Evolutionary conservation across 208 protist species (phyloP).

Genomic region (Trypanosoma boissoni): DNA sequence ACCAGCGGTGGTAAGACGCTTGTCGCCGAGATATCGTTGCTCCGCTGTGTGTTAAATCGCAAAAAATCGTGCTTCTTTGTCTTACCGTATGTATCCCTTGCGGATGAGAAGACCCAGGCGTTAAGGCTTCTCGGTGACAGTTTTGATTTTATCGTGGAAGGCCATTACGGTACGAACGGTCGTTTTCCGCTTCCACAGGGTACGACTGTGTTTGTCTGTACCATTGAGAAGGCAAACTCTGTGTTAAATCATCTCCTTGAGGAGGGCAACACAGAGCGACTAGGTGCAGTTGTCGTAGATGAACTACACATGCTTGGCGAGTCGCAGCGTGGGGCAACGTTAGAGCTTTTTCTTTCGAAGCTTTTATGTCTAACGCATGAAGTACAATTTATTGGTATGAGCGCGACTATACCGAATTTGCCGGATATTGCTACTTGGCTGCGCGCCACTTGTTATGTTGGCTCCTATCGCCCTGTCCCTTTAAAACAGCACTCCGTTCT

Average conservation of each 20-base stretch:
- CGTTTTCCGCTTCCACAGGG: slow-evolving; percentile 52
- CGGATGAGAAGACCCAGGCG: slow-evolving; percentile 85
- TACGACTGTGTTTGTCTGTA: slow-evolving; percentile 79
- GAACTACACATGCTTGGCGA: slow-evolving; percentile 96
- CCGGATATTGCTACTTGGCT: slow-evolving; percentile 77
- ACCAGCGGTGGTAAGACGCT: slow-evolving; percentile 93
- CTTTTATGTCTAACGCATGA: slow-evolving; percentile 46
- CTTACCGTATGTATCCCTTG: slow-evolving; percentile 92
- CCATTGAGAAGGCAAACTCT: slow-evolving; percentile 94
- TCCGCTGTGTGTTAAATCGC: slow-evolving; percentile 71
- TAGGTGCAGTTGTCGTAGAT: slow-evolving; percentile 91
- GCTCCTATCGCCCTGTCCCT: slow-evolving; percentile 75
- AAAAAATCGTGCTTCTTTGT: slow-evolving; percentile 84
- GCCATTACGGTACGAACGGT: slow-evolving; percentile 74
- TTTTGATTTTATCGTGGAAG: slow-evolving; percentile 80
- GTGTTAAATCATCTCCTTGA: slow-evolving; percentile 85
- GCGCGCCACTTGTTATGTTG: slow-evolving; percentile 62
- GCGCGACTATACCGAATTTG: slow-evolving; percentile 91
- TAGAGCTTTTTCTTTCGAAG: slow-evolving; percentile 90
- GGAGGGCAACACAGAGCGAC: slow-evolving; percentile 44
- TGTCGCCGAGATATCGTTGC: slow-evolving; percentile 91
- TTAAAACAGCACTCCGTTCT: slow-evolving; percentile 71
- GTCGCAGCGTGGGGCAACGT: slow-evolving; percentile 58
- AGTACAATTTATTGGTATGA: slow-evolving; percentile 92
- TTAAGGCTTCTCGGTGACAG: slow-evolving; percentile 52